Evolutionary conservation across 1,284 basidiomycete species (phyloP).

Genomic region (Austropuccinia psidii): DNA sequence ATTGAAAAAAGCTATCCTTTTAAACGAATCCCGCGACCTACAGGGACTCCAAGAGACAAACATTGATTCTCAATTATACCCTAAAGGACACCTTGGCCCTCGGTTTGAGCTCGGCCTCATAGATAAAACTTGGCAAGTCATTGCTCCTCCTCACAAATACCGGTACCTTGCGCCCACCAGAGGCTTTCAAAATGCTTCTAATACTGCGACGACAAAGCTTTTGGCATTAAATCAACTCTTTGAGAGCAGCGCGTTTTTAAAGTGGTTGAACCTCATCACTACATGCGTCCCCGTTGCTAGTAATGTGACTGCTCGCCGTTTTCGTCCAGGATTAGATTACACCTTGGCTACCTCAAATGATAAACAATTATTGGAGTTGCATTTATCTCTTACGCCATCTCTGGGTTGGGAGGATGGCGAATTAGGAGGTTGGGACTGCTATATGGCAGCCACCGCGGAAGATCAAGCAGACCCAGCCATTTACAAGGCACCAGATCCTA

Average conservation of each 20-base stretch:
- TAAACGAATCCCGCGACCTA: slow-evolving; percentile 62
- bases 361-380: slow-evolving; percentile 70
- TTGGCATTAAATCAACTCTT: slow-evolving; percentile 62
- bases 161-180: slow-evolving; percentile 60
- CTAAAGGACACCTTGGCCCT: not conserved
- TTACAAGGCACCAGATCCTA: slow-evolving; percentile 59
- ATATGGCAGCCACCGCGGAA: slow-evolving; percentile 86
- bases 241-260: slow-evolving; percentile 73
- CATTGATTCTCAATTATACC: slow-evolving; percentile 8
- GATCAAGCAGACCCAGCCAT: slow-evolving; percentile 82
- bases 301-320: slow-evolving; percentile 70
- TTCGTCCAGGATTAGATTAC: slow-evolving; percentile 89
- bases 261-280: slow-evolving; percentile 77
- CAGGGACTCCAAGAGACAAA: slow-evolving; percentile 48
- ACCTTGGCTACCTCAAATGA: slow-evolving; percentile 86
- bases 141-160: slow-evolving; percentile 88
- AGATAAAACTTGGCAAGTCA: slow-evolving; percentile 60
- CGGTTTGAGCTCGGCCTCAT: slow-evolving; percentile 28
- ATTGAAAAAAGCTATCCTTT: slow-evolving; percentile 61
- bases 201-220: slow-evolving; percentile 53
- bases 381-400: slow-evolving; percentile 76
- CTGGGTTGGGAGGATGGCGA: slow-evolving; percentile 67
- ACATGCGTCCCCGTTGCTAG: slow-evolving; percentile 67
- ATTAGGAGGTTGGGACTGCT: slow-evolving; percentile 96
- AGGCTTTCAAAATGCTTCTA: slow-evolving; percentile 10